Evolutionary conservation across 179 eudicot species (phyloP).

Genomic region (Spinacia oleracea): DNA sequence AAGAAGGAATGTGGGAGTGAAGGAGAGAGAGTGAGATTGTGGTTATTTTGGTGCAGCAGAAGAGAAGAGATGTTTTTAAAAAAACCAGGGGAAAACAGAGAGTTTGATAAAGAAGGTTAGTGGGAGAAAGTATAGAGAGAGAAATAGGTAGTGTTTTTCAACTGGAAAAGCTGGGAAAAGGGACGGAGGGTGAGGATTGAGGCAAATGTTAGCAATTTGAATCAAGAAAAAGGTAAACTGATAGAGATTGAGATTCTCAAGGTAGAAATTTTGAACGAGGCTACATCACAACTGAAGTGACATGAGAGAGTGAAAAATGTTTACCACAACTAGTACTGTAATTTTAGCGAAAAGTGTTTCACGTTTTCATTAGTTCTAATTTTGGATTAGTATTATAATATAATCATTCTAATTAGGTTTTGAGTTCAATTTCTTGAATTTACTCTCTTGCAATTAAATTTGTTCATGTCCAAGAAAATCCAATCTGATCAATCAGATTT

Average conservation of each 20-base stretch:
- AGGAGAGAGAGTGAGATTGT: background rate
- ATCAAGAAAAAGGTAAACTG: background rate
- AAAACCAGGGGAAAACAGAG: constrained; percentile 29
- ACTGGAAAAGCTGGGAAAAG: constrained; percentile 32
- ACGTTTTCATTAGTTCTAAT: no score
- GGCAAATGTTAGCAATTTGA: constrained; percentile 20
- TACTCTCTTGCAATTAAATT: no score
- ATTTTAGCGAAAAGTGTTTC: background rate
- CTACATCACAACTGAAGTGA: constrained; percentile 9
- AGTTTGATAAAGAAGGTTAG: constrained; percentile 11
- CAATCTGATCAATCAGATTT: no score
- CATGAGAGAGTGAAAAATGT: background rate
- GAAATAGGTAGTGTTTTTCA: background rate
- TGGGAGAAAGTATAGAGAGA: background rate
- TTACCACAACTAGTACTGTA: background rate
- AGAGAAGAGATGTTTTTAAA: background rate
- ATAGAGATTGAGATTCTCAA: constrained; percentile 22
- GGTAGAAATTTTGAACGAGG: constrained; percentile 24
- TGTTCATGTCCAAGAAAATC: no score
- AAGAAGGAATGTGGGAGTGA: background rate
- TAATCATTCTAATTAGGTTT: no score
- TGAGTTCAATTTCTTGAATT: no score
- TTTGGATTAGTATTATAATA: no score
- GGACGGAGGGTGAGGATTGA: constrained; percentile 19
- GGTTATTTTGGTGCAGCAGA: no score